These are phyloP conservation scores for Takashimella tepidaria DNA, from an alignment of 1,284 basidiomycete species.

Conservation along the genomic window DNA sequence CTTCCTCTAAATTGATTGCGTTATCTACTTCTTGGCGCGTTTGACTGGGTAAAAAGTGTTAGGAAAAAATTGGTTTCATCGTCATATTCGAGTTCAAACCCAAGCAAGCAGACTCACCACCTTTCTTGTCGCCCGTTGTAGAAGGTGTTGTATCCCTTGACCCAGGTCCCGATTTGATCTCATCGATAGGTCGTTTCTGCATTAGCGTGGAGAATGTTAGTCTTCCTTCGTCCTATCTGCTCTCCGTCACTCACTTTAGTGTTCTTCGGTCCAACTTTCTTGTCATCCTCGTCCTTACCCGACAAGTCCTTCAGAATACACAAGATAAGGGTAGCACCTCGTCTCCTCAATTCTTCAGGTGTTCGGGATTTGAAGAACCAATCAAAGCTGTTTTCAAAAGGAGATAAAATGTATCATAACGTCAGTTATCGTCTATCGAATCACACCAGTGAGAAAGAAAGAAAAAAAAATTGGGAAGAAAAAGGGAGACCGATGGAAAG, in stretches of 20 bases:
- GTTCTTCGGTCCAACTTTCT: conserved; percentile 37
- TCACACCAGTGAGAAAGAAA: too few relatives aligned
- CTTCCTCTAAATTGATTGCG: too few relatives aligned
- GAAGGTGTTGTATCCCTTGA: conserved; percentile 42
- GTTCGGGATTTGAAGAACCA: conserved; percentile 98
- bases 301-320: conserved; percentile 83
- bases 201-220: too few relatives aligned
- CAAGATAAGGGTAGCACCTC: conserved; percentile 81
- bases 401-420: neutral
- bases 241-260: conserved; percentile 45
- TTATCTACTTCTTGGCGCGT: conserved; percentile 34
- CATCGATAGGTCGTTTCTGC: conserved; percentile 50
- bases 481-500: too few relatives aligned
- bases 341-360: conserved; percentile 79
- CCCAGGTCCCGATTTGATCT: conserved; percentile 41
- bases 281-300: conserved; percentile 54
- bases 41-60: conserved; percentile 22
- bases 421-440: too few relatives aligned
- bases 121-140: conserved; percentile 17
- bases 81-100: neutral
- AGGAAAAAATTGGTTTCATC: neutral
- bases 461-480: too few relatives aligned
- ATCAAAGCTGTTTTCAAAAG: conserved; percentile 59
- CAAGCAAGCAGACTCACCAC: conserved; percentile 6
- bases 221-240: too few relatives aligned